Evolutionary conservation across 2,329 filamentous ascomycete genomes (phyloP), one percentile per base, ranked within the genome.

Genomic region (Fusarium redolens): DNA sequence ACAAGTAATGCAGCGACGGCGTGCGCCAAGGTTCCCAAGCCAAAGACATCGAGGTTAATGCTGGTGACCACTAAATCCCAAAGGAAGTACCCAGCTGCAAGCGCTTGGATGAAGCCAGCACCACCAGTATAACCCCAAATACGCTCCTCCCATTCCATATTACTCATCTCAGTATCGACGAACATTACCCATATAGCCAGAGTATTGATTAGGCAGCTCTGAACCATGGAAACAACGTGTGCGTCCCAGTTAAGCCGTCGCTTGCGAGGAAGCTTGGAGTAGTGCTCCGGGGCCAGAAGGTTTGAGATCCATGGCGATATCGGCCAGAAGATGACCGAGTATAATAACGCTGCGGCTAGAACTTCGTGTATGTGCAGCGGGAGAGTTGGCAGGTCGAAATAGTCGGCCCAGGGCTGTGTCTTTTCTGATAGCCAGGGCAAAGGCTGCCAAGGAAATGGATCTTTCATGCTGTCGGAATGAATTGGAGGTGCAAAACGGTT

Each of bases 181-280:
- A 85, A 86, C 82, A 95, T 93, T 63, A 93, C 88, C 87, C 90
- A 95, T 20, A 96, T 82, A n/a, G 93, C 92, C 37, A 95, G 83
- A 52, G 75, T 80, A 80, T 92, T 94, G 83, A 97, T 93, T 61
- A 94, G 83, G 37, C 87, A 84, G 79, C 91, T 92, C 86, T 97
- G 94, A 62, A 93, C 86, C 74, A 96, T 88, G n/a, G 92, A 95
- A 37, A 96, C 93, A 61, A 96, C 91, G 79, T 96, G 94, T 30
- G 94, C 92, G 80, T 97, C 91, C 94, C 94, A 96, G 85, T 93
- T 96, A 70, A 94, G 85, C 48, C 83, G 83, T 79, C 87, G 88
- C 63, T 92, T 93, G 61, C 88, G 86, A 31, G 85, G 83, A 54
- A 90, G 88, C 75, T 94, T 86, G 37, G 85, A 80, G 83, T 96